A percentile compares a stretch with the other conserved stretches of the same genome.
phyloP scores from a whole-genome alignment of 2,329 filamentous ascomycete genomes.

The Ascochyta pisi region DNA sequence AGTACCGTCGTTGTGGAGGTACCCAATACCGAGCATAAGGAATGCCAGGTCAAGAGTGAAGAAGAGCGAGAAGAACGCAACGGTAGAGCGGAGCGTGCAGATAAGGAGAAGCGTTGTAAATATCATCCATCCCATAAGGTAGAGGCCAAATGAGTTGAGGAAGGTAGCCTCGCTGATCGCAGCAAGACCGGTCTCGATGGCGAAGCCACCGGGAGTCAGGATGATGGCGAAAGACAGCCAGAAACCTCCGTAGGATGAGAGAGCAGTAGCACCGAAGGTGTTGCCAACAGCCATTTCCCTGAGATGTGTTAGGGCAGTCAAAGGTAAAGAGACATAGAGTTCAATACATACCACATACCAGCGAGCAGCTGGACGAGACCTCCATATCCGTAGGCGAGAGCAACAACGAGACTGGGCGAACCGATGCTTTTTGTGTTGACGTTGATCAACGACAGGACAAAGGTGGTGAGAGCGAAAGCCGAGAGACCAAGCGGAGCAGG shows the following conservation, averaged over 20 bases:
- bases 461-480: conserved; percentile 71
- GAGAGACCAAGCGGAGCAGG: conserved; percentile 67
- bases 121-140: conserved; percentile 66
- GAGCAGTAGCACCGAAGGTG: conserved; percentile 67
- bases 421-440: conserved; percentile 52
- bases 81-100: conserved; percentile 64
- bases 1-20: conserved; percentile 56
- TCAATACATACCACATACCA: conserved; percentile 62
- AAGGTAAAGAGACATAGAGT: neutral
- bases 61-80: conserved; percentile 65
- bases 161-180: conserved; percentile 48
- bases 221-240: conserved; percentile 68
- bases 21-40: conserved; percentile 62
- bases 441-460: conserved; percentile 63
- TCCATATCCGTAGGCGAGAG: conserved; percentile 58
- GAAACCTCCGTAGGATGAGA: conserved; percentile 68
- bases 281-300: conserved; percentile 66
- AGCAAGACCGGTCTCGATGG: conserved; percentile 56
- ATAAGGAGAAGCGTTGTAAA: conserved; percentile 64
- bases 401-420: conserved; percentile 57
- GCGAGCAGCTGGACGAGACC: conserved; percentile 60
- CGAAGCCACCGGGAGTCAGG: conserved; percentile 60
- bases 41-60: conserved; percentile 66
- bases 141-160: conserved; percentile 63
- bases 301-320: conserved; percentile 11